A percentile compares a stretch with the other conserved stretches of the same genome.
These are phyloP conservation scores for Alternaria brassicae DNA, from an alignment of 2,329 filamentous ascomycete species.

Conservation along the genomic window DNA sequence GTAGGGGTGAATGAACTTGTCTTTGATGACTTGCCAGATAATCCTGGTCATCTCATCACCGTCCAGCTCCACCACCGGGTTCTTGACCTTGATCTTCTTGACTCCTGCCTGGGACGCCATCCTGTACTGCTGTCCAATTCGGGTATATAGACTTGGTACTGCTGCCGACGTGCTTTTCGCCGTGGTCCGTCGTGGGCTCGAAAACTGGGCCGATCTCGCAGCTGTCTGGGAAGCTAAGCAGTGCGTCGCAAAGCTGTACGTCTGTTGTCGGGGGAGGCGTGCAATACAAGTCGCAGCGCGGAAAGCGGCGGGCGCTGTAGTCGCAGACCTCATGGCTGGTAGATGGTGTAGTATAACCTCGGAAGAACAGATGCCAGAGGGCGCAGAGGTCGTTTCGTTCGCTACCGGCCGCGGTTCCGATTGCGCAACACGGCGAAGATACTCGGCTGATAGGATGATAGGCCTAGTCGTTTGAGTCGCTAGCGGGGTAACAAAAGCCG, in stretches of 20 bases:
- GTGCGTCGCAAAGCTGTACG: slow-evolving; percentile 41
- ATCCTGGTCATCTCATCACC: slow-evolving; percentile 96
- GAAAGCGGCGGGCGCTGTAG: slow-evolving; percentile 36
- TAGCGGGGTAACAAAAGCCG: slow-evolving; percentile 44
- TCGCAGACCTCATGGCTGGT: slow-evolving; percentile 41
- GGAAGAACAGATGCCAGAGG: slow-evolving; percentile 25
- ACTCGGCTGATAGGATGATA: slow-evolving; percentile 19
- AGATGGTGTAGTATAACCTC: slow-evolving; percentile 35
- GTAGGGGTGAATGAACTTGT: slow-evolving; percentile 97
- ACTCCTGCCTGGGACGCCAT: slow-evolving; percentile 71
- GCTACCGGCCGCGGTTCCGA: slow-evolving; percentile 38
- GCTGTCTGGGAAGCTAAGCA: slow-evolving; percentile 34
- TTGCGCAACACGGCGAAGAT: slow-evolving; percentile 20
- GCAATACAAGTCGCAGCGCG: slow-evolving; percentile 33
- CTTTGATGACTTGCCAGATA: slow-evolving; percentile 99
- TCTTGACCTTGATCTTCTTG: slow-evolving; percentile 99
- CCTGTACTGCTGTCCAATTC: slow-evolving; percentile 34
- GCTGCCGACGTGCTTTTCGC: slow-evolving; percentile 14
- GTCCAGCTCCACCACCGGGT: slow-evolving; percentile 96
- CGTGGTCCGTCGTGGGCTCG: slow-evolving; percentile 24
- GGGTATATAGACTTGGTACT: slow-evolving; percentile 13
- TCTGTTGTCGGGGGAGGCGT: slow-evolving; percentile 30
- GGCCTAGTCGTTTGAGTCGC: slow-evolving; percentile 20
- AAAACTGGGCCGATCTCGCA: slow-evolving; percentile 35
- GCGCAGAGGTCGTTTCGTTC: slow-evolving; percentile 21